These are phyloP conservation scores for Elsinoe batatas DNA, from an alignment of 2,329 filamentous ascomycete genomes.

Conservation along the genomic window DNA sequence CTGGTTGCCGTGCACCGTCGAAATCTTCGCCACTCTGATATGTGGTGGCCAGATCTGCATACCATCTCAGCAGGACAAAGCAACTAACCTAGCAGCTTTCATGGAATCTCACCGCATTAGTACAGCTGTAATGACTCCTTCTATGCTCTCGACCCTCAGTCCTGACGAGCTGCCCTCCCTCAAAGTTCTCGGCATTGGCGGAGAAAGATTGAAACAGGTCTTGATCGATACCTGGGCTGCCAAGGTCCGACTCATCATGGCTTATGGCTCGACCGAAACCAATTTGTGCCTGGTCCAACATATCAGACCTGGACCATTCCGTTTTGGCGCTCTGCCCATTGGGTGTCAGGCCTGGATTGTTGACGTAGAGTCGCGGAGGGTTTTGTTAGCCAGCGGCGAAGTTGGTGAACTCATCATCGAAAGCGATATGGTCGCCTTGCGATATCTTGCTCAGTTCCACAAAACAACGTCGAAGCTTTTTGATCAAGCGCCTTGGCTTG, in stretches of 20 bases:
- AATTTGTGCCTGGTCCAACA: background rate
- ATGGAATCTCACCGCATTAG: background rate
- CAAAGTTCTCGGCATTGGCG: background rate
- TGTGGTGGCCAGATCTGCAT: background rate
- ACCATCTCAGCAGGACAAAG: background rate
- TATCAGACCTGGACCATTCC: background rate
- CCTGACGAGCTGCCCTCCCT: background rate
- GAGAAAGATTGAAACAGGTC: background rate
- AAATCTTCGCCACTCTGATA: conserved; percentile 2
- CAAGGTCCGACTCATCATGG: background rate
- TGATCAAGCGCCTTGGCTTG: background rate
- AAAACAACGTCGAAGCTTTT: background rate
- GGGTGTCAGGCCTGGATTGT: background rate
- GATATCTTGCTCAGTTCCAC: background rate
- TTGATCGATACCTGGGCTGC: background rate
- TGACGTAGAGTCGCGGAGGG: background rate
- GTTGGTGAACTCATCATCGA: conserved; percentile 5
- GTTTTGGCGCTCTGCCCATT: background rate
- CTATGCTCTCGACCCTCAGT: background rate
- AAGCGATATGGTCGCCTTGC: background rate
- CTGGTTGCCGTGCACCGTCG: background rate
- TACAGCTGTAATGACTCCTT: conserved; percentile 4
- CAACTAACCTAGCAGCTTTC: background rate
- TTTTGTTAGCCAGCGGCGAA: background rate
- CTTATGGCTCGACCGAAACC: conserved; percentile 4